Evolutionary conservation across 345 rosid genomes (phyloP).

Genomic region (Aurinia saxatilis): DNA sequence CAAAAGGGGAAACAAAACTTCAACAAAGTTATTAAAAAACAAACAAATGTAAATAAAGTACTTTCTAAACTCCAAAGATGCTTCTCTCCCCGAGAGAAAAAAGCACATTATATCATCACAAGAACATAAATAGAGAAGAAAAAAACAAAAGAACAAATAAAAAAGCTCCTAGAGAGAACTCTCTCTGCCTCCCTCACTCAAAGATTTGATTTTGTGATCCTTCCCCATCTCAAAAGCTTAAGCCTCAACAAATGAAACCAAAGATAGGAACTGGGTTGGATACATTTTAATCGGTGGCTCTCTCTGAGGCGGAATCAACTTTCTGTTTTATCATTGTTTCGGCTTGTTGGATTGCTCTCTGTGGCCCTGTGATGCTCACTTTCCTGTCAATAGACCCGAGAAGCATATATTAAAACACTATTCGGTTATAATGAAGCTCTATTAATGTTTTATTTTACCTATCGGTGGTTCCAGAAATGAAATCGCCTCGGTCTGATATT

Average conservation of each 20-base stretch:
- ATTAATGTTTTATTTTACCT: constrained; percentile 38
- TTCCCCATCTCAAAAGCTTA: constrained; percentile 21
- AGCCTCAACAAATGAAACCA: constrained; percentile 19
- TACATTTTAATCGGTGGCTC: constrained; percentile 44
- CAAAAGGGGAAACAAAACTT: constrained; percentile 28
- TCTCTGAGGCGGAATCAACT: constrained; percentile 81
- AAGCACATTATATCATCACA: constrained; percentile 15
- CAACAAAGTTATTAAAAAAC: constrained; percentile 17
- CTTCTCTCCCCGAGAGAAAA: constrained; percentile 9
- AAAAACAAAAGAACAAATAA: constrained; percentile 13
- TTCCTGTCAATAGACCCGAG: constrained; percentile 49
- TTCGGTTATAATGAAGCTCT: background rate
- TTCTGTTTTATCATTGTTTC: constrained; percentile 94
- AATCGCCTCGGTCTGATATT: constrained; percentile 96
- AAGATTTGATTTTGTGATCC: constrained; percentile 16
- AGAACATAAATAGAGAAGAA: background rate
- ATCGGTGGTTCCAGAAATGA: constrained; percentile 82
- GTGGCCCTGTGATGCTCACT: constrained; percentile 88
- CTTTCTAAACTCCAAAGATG: constrained; percentile 27
- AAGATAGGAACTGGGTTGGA: constrained; percentile 3
- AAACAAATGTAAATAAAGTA: constrained; percentile 20
- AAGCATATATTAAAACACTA: background rate
- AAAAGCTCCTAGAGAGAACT: constrained; percentile 15
- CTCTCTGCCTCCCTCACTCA: constrained; percentile 7
- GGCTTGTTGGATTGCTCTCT: constrained; percentile 75